Evolutionary conservation across 2,329 filamentous ascomycete species (phyloP).

Genomic region (Xylaria sp.): DNA sequence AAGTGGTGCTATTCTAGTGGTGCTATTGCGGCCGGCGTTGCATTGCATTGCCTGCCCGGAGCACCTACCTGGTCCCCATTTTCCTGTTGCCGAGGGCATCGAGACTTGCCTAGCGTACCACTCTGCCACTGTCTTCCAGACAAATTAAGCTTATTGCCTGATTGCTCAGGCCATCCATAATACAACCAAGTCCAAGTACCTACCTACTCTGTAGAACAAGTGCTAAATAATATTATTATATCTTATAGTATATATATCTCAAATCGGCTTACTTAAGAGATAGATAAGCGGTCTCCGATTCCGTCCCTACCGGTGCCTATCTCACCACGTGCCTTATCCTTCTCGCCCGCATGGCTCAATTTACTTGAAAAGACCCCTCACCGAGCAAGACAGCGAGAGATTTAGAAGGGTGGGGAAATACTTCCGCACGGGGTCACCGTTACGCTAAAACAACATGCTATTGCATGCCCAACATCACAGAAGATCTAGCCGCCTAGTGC

Average conservation of each 20-base stretch:
- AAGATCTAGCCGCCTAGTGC: background rate
- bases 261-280: too few species aligned
- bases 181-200: background rate
- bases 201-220: too few species aligned
- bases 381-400: background rate
- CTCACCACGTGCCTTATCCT: constrained; percentile 1
- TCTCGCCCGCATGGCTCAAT: background rate
- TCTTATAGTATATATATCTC: too few species aligned
- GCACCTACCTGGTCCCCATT: background rate
- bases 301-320: background rate
- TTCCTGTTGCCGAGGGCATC: constrained; percentile 33
- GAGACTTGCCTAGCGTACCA: background rate
- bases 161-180: background rate
- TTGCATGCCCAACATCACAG: background rate
- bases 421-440: background rate
- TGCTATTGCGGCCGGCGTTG: constrained; percentile 1
- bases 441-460: constrained; percentile 5
- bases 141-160: constrained; percentile 12
- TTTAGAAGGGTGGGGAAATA: background rate
- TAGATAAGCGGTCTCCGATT: background rate
- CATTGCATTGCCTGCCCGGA: constrained; percentile 38
- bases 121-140: background rate
- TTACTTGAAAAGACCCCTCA: background rate
- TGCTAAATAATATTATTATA: background rate
- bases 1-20: constrained; percentile 21